Base-by-base conservation (phyloP, 495 filamentous ascomycete species). In the Haplographium delicatum region DNA sequence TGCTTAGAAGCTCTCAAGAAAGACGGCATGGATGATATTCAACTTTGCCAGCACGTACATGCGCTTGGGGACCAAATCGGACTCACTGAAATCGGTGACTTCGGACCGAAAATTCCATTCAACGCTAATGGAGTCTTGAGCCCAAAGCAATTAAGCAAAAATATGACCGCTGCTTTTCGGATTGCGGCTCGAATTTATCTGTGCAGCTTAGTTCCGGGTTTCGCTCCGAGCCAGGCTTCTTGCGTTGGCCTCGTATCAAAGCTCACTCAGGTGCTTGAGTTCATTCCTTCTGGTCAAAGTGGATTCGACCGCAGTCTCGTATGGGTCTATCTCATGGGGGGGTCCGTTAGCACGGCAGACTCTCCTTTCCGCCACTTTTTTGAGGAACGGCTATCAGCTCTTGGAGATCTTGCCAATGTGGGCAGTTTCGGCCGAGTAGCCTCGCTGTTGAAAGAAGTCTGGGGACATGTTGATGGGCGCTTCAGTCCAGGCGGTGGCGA, bases 161-260 rank as follows among this genome's bases (percentile, higher is more conserved):
- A 89, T 68, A 91, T 96, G 68, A 91, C 87, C 3, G 73, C 82
- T 37, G 81, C 94, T 27, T 98, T 95, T 82, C 87, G 91, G 55
- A 69, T 91, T 38, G 93, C 91, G 2, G 93, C 93, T 1, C 84
- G 91, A 43, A 89, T 98, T 67, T 96, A 96, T 71, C 82, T 97
- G 6, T 95, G 89, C 81, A 87, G 84, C 55, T 75, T 98, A 19
- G 89, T 97, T 0, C 93, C 93, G 1, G 89, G 89, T 24, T 91
- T 88, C 64, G 80, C 85, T 54, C 84, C 84, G 22, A 71, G 72
- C 47, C 82, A 89, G 56, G 66, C 69, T 0, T 84, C 79, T 71
- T 90, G 79, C 62, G 63, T 79, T 42, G 81, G 84, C 56, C 76
- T 98, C 4, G 80, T 96, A 34, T 73, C 80, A 25, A 83, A 86